A percentile compares a stretch with the other conserved stretches of the same genome.
Evolutionary conservation across 306 rosid genomes (phyloP).

Genomic region (Rosa rugosa): DNA sequence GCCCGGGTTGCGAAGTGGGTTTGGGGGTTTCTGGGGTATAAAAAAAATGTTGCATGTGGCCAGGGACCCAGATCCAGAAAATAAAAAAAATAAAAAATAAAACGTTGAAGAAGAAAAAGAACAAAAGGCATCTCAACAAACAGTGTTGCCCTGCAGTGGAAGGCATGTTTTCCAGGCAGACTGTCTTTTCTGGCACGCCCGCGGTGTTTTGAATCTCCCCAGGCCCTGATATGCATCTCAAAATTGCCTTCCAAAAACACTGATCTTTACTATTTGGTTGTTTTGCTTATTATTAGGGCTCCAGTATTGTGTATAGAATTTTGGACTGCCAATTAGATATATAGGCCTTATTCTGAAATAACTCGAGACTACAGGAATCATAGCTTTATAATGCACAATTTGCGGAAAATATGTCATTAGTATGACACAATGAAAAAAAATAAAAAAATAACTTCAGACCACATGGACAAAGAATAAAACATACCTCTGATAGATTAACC

Average conservation of each 20-base stretch:
- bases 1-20: background rate
- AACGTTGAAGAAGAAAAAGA: background rate
- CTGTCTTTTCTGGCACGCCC: background rate
- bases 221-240: background rate
- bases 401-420: background rate
- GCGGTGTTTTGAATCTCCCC: background rate
- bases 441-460: background rate
- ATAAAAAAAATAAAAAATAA: background rate
- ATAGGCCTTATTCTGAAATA: background rate
- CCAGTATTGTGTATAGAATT: background rate
- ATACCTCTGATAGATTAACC: constrained; percentile 94
- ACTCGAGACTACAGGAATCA: background rate
- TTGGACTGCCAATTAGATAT: background rate
- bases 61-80: background rate
- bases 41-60: background rate
- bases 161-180: background rate
- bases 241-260: background rate
- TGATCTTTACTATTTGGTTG: background rate
- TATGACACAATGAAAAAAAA: background rate
- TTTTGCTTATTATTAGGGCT: background rate
- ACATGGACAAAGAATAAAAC: constrained; percentile 23
- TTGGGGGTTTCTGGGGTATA: background rate
- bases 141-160: background rate
- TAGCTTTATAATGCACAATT: background rate
- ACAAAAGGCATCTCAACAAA: background rate